A percentile compares a stretch with the other conserved stretches of the same genome.
phyloP scores from a whole-genome alignment of 345 rosid genomes.

The Euclidium syriacum region DNA sequence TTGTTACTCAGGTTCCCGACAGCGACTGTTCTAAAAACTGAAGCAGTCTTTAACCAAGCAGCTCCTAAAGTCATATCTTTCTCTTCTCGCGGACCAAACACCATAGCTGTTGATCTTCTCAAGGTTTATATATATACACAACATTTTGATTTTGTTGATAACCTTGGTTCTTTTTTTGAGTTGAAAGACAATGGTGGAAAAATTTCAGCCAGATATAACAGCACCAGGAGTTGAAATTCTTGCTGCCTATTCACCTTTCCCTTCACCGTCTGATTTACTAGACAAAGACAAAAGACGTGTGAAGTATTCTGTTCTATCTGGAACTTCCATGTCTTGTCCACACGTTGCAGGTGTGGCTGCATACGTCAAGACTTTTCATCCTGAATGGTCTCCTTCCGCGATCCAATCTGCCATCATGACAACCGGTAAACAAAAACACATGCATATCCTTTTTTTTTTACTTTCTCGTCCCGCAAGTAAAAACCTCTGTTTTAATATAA shows the following conservation, averaged over 20 bases:
- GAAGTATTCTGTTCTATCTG: slow-evolving; percentile 7
- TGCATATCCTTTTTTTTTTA: neutral
- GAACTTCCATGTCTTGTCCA: slow-evolving; percentile 35
- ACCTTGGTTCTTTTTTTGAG: neutral
- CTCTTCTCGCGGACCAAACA: slow-evolving; percentile 38
- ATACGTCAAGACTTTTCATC: slow-evolving; percentile 21
- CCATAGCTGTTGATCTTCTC: slow-evolving; percentile 33
- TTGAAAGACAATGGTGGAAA: too few relatives aligned
- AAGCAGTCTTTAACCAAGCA: neutral
- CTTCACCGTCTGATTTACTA: neutral
- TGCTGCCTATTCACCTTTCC: slow-evolving; percentile 15
- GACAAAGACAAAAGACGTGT: neutral
- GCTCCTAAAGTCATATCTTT: slow-evolving; percentile 25
- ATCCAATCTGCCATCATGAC: slow-evolving; percentile 59
- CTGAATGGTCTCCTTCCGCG: too few relatives aligned
- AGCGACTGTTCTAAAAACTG: slow-evolving; percentile 22
- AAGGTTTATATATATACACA: neutral
- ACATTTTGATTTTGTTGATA: neutral
- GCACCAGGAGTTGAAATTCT: slow-evolving; percentile 26
- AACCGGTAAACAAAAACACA: slow-evolving; percentile 32
- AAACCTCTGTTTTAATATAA: too few relatives aligned
- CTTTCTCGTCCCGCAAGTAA: too few relatives aligned
- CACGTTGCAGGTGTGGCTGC: slow-evolving; percentile 29
- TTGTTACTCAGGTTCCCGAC: neutral
- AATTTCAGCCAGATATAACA: slow-evolving; percentile 19